Percentiles rank a stretch among this genome's conserved stretches.
Conservation (phyloP, 352 stramenopile species). For the Phytophthora aleatoria region DNA sequence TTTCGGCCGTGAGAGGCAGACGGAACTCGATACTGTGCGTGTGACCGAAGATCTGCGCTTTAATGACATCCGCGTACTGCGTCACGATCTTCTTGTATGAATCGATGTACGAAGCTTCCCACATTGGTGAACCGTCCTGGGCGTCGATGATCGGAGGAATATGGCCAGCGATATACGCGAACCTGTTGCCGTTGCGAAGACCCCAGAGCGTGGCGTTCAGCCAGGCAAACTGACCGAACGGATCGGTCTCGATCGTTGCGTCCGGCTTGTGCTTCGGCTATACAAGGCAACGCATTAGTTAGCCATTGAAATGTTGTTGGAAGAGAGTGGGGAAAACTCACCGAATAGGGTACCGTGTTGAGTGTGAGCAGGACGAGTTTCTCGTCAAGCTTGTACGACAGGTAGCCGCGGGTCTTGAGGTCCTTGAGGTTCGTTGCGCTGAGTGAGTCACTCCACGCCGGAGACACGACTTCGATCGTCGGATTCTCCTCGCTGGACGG, state of each 20-base stretch:
- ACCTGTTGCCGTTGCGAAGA: background rate
- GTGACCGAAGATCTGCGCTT: conserved; percentile 92
- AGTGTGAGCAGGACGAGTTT: conserved; percentile 70
- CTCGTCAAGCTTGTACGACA: conserved; percentile 61
- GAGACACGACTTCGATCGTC: conserved; percentile 56
- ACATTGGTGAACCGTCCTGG: conserved; percentile 84
- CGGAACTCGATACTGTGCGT: conserved; percentile 92
- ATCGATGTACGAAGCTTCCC: conserved; percentile 81
- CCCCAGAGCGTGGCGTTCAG: background rate
- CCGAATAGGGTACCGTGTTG: conserved; percentile 82
- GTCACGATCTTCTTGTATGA: conserved; percentile 81
- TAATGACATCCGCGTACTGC: conserved; percentile 64
- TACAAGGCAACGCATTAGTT: background rate
- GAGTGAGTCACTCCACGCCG: conserved; percentile 53
- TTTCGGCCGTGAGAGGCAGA: conserved; percentile 37
- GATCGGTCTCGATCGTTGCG: conserved; percentile 69
- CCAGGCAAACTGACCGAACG: conserved; percentile 32
- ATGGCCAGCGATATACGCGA: conserved; percentile 68
- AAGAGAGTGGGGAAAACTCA: conserved; percentile 16
- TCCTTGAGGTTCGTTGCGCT: conserved; percentile 48
- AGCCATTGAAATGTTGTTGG: background rate
- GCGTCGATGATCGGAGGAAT: conserved; percentile 92
- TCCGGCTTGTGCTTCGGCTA: conserved; percentile 73
- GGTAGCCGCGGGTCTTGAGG: conserved; percentile 60
- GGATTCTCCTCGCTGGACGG: conserved; percentile 48